A percentile compares a stretch with the other conserved stretches of the same genome.
Evolutionary conservation across 768 basidiomycete species (phyloP).

Genomic region (Guyanaporus albipodus): DNA sequence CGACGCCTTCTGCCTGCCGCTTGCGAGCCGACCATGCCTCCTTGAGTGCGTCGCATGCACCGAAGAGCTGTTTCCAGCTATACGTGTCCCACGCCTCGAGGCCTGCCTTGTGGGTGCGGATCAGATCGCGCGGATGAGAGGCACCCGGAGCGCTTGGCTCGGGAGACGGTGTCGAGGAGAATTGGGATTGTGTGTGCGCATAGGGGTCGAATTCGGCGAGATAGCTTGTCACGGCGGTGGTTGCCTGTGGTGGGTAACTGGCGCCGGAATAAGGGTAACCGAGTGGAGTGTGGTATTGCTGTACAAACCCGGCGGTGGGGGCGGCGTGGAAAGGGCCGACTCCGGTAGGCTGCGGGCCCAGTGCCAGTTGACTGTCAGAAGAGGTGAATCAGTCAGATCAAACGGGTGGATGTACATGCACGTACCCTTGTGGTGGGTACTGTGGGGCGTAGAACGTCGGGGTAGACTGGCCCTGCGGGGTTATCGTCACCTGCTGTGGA

Average conservation of each 20-base stretch:
- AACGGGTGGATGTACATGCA: not conserved
- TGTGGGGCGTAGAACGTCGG: constrained; percentile 24
- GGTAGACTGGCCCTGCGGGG: constrained; percentile 22
- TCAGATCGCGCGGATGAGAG: constrained; percentile 64
- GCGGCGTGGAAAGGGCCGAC: constrained; percentile 43
- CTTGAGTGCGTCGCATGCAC: constrained; percentile 61
- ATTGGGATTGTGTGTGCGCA: not conserved
- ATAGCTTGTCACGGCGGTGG: constrained; percentile 19
- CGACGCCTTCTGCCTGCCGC: constrained; percentile 47
- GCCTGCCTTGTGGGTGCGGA: constrained; percentile 60
- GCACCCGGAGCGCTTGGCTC: constrained; percentile 27
- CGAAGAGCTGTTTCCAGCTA: constrained; percentile 68
- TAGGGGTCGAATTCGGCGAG: constrained; percentile 42
- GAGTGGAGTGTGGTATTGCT: constrained; percentile 25
- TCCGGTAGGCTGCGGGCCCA: constrained; percentile 32
- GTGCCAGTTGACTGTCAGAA: constrained; percentile 23
- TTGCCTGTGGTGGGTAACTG: constrained; percentile 24
- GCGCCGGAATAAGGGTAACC: constrained; percentile 29
- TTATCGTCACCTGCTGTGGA: not conserved
- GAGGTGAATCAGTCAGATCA: constrained; percentile 3
- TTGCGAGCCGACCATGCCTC: constrained; percentile 60
- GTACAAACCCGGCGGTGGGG: constrained; percentile 54
- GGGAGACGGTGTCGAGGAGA: not conserved
- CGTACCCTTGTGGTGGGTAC: constrained; percentile 22
- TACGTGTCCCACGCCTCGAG: constrained; percentile 69